Conservation (phyloP, 306 rosid species). For the Gillenia trifoliata region DNA sequence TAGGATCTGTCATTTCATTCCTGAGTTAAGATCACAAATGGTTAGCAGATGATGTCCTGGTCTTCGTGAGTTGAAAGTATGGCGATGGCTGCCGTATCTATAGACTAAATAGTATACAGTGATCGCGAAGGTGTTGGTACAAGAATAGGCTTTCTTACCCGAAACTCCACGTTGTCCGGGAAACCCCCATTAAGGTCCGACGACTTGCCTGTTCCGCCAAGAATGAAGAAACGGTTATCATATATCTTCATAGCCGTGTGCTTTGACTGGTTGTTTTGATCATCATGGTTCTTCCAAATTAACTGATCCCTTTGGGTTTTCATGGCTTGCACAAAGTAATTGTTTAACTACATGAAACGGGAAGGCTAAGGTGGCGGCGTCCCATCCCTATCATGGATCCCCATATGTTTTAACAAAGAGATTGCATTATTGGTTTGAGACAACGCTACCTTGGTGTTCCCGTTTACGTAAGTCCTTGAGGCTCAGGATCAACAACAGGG, state of each 20-base stretch:
- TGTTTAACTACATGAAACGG: no score
- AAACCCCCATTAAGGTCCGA: background rate
- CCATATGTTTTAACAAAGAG: background rate
- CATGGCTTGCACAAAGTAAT: background rate
- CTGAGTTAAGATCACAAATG: no score
- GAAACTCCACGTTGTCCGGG: background rate
- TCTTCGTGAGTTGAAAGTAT: background rate
- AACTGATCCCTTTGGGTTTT: background rate
- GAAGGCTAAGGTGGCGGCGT: background rate
- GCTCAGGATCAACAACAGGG: background rate
- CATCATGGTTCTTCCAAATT: no score
- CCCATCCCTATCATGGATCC: no score
- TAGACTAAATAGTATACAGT: no score
- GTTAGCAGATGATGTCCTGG: background rate
- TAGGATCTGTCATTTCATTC: no score
- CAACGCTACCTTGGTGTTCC: no score
- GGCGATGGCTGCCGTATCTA: background rate
- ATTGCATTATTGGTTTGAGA: background rate
- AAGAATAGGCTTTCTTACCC: no score
- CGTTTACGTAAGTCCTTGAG: background rate
- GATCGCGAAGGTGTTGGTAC: no score
- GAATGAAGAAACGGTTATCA: background rate
- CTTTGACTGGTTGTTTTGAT: no score
- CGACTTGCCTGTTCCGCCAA: background rate
- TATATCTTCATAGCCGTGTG: no score